Evolutionary conservation across 73 alveolate species (phyloP).

Genomic region (Paraurostyla sp.): DNA sequence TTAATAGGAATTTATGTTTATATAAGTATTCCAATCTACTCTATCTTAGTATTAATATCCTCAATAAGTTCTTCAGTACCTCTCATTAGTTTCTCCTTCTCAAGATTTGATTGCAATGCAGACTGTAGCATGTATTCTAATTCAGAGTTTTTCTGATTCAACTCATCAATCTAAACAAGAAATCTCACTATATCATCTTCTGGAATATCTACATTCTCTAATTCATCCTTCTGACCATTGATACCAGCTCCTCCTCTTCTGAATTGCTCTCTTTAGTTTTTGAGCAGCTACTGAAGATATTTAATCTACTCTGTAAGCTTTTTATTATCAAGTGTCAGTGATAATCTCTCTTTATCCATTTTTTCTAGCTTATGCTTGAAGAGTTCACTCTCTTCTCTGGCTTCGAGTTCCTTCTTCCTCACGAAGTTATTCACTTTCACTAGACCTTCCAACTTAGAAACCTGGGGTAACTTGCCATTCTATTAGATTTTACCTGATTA

Average conservation of each 20-base stretch:
- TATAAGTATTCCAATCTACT: not conserved
- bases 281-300: not conserved
- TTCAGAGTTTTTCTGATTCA: conserved; percentile 26
- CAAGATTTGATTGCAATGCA: not conserved
- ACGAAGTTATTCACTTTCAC: conserved; percentile 30
- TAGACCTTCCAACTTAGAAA: not conserved
- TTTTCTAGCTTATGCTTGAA: conserved; percentile 3
- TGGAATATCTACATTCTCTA: conserved; percentile 30
- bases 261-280: conserved; percentile 26
- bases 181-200: conserved; percentile 49
- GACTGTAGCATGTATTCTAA: conserved; percentile 30
- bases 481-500: not conserved
- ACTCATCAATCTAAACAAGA: conserved; percentile 41
- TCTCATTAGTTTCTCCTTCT: conserved; percentile 58
- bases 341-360: conserved; percentile 44
- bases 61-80: conserved; percentile 49
- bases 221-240: not conserved
- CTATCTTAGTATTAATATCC: not conserved
- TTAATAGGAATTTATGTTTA: not conserved
- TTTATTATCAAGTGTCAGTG: conserved; percentile 28
- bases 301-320: conserved; percentile 20
- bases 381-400: conserved; percentile 27
- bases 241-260: not conserved
- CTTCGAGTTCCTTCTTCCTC: conserved; percentile 27
- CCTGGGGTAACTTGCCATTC: no score